phyloP scores from a whole-genome alignment of 345 rosid genomes.

The Acer saccharum region DNA sequence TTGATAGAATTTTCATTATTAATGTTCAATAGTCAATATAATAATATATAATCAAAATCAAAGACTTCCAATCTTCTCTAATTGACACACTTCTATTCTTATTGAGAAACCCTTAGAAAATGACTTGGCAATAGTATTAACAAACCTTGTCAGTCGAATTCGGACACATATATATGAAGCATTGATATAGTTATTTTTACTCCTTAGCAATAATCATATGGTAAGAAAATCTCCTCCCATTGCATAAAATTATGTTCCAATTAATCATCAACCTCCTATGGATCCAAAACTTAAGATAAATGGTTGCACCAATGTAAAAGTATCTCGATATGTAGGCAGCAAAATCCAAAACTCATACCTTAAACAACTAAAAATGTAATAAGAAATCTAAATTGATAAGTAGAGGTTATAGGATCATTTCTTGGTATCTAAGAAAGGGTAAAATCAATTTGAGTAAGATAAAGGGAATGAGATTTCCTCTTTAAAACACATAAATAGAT shows the following conservation, averaged over 20 bases:
- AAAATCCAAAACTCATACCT: background rate
- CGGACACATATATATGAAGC: background rate
- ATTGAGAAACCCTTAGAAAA: too few species aligned
- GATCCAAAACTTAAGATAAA: background rate
- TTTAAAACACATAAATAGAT: slow-evolving; percentile 20
- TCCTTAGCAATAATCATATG: background rate
- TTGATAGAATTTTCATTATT: too few species aligned
- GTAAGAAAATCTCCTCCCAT: background rate
- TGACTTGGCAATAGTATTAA: too few species aligned
- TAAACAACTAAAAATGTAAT: background rate
- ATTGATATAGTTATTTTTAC: too few species aligned
- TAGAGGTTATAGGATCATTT: background rate
- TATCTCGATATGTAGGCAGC: background rate
- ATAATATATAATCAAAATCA: too few species aligned
- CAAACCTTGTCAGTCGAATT: too few species aligned
- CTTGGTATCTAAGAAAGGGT: slow-evolving; percentile 2
- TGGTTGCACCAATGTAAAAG: background rate
- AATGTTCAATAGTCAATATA: too few species aligned
- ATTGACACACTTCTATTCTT: too few species aligned
- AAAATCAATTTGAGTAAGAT: background rate
- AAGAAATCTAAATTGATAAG: background rate
- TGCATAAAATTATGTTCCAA: background rate
- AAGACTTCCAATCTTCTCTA: too few species aligned
- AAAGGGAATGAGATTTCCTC: background rate
- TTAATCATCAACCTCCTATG: background rate